Evolutionary conservation across 768 basidiomycete species (phyloP).

Genomic region (Lyophyllum shimeji): DNA sequence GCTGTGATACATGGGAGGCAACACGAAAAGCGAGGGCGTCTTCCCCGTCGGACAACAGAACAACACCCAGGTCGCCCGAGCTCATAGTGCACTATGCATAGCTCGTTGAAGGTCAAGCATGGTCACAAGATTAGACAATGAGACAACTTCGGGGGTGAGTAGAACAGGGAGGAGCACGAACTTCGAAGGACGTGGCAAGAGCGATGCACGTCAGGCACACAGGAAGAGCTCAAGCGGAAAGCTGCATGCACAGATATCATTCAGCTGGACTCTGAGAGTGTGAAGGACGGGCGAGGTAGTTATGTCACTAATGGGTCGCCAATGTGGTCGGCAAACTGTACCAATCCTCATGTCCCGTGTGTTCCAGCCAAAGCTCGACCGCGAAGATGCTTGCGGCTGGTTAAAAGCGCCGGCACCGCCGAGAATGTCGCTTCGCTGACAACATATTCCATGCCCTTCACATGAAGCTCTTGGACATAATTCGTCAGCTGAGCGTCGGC

Average conservation of each 20-base stretch:
- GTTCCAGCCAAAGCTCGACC: no score
- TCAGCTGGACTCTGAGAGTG: background rate
- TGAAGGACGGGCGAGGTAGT: background rate
- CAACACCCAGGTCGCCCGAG: background rate
- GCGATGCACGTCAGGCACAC: no score
- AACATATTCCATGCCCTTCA: no score
- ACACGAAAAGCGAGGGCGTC: no score
- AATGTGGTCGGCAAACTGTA: background rate
- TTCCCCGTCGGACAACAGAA: background rate
- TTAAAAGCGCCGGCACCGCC: no score
- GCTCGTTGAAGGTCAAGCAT: background rate
- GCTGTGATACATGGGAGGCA: no score
- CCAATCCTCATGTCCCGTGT: background rate
- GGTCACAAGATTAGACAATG: background rate
- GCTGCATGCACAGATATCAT: background rate
- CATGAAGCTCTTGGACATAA: no score
- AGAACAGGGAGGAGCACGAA: background rate
- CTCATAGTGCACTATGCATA: background rate
- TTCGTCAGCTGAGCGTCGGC: no score
- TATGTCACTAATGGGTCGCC: background rate
- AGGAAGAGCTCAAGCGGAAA: background rate
- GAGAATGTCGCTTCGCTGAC: no score
- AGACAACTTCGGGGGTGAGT: background rate
- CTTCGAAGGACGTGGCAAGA: constrained; percentile 6
- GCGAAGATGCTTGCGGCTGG: no score